Evolutionary conservation across 2,329 filamentous ascomycete species (phyloP), one percentile per base, ranked within the genome.

Genomic region (Sclerotinia trifoliorum): DNA sequence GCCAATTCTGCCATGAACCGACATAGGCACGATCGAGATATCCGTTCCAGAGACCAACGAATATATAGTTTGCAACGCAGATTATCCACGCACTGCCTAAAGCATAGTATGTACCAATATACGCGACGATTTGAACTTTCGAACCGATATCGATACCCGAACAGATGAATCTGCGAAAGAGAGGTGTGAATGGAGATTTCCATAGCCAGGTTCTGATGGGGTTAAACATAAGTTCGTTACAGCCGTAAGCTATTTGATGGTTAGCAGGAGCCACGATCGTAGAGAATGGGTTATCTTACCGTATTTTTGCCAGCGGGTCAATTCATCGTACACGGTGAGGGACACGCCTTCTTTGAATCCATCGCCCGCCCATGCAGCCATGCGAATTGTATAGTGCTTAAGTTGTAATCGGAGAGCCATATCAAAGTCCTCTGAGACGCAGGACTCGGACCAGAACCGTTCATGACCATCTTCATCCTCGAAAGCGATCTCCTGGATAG

Each of bases 341-440:
- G 88, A 91, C 0, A 92, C 89, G 70, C 89, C 89, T 73, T 91
- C 89, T 74, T 92, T 86, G 80, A 92, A 93, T 8, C 86, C 89
- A 4, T 88, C 85, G 39, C 85, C 85, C 66, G 88, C 86, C 80
- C 91, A 93, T 0, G 87, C 84, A 24, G 86, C 90, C 1, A 92
- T 81, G 8, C 90, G 88, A 57, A 92, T 85, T 44, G 86, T 82
- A 77, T 90, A 91, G 24, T 89, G 89, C n/a, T 81, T 81, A 71
- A 85, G 86, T 77, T 93, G 90, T 2, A 93, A 82, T 51, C 90
- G 88, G 0, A 93, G 82, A 6, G 88, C 85, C 80, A 92, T 90
- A 70, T 93, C 90, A 67, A 93, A 93, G 73, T 93, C 90, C 71
- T 93, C 90, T 0, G 89, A 92, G 0, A 93, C 90, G 73, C 90